phyloP scores from a whole-genome alignment of 331 rosid genomes.

The Quercus tomentella region DNA sequence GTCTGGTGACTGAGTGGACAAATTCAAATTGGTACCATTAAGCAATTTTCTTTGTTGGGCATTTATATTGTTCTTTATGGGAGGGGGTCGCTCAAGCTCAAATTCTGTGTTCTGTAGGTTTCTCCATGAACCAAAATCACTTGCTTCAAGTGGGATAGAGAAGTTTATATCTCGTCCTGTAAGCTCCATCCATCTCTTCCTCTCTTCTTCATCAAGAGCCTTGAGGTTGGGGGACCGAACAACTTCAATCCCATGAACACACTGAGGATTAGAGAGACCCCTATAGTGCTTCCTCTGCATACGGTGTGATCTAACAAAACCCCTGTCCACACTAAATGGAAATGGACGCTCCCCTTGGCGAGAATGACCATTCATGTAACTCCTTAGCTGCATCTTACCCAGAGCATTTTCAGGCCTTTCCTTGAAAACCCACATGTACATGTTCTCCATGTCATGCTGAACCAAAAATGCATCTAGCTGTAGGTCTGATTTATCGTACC shows the following conservation, averaged over 20 bases:
- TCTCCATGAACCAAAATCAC: constrained; percentile 42
- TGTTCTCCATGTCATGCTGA: constrained; percentile 53
- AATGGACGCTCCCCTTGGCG: constrained; percentile 50
- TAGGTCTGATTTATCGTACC: constrained; percentile 37
- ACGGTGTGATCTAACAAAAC: constrained; percentile 47
- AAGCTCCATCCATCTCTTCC: constrained; percentile 47
- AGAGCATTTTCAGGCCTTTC: constrained; percentile 44
- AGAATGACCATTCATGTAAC: constrained; percentile 47
- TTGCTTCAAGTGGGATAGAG: constrained; percentile 31
- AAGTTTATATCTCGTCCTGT: constrained; percentile 45
- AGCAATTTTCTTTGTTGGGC: constrained; percentile 32
- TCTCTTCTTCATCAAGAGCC: constrained; percentile 42
- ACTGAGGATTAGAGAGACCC: constrained; percentile 45
- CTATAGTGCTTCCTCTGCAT: constrained; percentile 53
- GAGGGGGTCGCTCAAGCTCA: constrained; percentile 34
- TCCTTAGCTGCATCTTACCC: constrained; percentile 52
- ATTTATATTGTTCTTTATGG: constrained; percentile 12
- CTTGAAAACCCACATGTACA: constrained; percentile 57
- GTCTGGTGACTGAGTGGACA: constrained; percentile 37
- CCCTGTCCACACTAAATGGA: constrained; percentile 42
- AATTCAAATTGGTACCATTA: constrained; percentile 34
- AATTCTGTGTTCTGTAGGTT: constrained; percentile 31
- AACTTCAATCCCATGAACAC: constrained; percentile 43
- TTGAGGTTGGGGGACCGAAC: constrained; percentile 34
- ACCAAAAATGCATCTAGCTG: constrained; percentile 39